A percentile compares a stretch with the other conserved stretches of the same genome.
Evolutionary conservation across 176 grass and related monocot genomes (phyloP).

Genomic region (Phoenix dactylifera): DNA sequence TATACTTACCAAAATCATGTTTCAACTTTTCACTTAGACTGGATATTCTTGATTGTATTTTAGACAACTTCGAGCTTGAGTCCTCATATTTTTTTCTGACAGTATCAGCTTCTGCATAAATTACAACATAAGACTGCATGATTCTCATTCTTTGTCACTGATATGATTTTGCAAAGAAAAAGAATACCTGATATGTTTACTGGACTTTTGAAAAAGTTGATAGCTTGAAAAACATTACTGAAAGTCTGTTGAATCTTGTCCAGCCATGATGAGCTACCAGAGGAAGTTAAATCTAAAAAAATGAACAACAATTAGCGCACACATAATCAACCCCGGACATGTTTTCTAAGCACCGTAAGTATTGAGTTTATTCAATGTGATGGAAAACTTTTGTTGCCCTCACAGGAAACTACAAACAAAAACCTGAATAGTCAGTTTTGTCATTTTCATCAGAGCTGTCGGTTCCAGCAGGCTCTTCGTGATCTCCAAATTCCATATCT

Average conservation of each 20-base stretch:
- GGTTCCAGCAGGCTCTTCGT: slow-evolving; percentile 30
- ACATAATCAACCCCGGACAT: not conserved
- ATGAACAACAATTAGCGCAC: slow-evolving; percentile 3
- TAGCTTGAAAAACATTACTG: slow-evolving; percentile 71
- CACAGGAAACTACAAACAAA: slow-evolving; percentile 2
- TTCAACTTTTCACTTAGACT: slow-evolving; percentile 67
- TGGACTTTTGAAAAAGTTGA: slow-evolving; percentile 84
- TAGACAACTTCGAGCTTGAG: slow-evolving; percentile 81
- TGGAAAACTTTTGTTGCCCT: too few relatives aligned
- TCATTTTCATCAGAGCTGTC: slow-evolving; percentile 56
- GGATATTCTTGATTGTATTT: slow-evolving; percentile 84
- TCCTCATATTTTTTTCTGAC: slow-evolving; percentile 92
- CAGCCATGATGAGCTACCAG: slow-evolving; percentile 49
- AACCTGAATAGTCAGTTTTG: slow-evolving; percentile 64
- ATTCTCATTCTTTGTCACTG: not conserved
- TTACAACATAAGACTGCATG: slow-evolving; percentile 13
- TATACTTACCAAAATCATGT: slow-evolving; percentile 70
- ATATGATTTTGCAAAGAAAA: slow-evolving; percentile 17
- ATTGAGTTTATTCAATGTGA: too few relatives aligned
- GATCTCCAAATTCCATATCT: slow-evolving; percentile 56
- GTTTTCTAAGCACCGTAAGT: too few relatives aligned
- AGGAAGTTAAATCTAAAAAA: slow-evolving; percentile 41
- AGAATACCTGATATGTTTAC: slow-evolving; percentile 81
- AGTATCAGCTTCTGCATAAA: slow-evolving; percentile 57
- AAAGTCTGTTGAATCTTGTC: slow-evolving; percentile 83